phyloP scores from a whole-genome alignment of 805 yeast genomes.

The Candida piceae region DNA sequence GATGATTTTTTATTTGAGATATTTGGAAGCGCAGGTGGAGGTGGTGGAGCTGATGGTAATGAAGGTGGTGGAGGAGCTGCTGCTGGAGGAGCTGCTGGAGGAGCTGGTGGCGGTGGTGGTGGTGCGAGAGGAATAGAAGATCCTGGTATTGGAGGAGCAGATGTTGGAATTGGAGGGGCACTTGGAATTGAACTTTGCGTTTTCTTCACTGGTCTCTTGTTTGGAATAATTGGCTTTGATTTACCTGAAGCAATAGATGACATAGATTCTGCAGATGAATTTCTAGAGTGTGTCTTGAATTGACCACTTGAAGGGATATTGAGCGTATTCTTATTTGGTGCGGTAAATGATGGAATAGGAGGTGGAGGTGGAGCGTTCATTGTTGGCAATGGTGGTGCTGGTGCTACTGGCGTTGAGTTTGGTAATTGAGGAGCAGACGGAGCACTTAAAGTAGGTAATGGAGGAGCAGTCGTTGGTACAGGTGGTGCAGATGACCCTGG shows the following conservation, averaged over 20 bases:
- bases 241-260: constrained; percentile 11
- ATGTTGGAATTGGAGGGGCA: constrained; percentile 20
- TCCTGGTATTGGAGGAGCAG: constrained; percentile 19
- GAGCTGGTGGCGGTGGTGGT: constrained; percentile 4
- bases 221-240: constrained; percentile 13
- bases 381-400: constrained; percentile 1
- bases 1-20: constrained; percentile 8
- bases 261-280: constrained; percentile 9
- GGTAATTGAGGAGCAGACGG: neutral
- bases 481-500: constrained; percentile 6
- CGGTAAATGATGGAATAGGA: constrained; percentile 3
- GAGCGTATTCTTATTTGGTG: constrained; percentile 3
- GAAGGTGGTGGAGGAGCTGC: constrained; percentile 9
- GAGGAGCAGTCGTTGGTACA: constrained; percentile 3
- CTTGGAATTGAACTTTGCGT: constrained; percentile 5
- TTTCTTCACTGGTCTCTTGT: constrained; percentile 14
- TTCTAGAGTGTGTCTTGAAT: constrained; percentile 7
- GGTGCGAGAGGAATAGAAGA: constrained; percentile 17
- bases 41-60: constrained; percentile 18
- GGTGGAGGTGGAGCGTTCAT: constrained; percentile 28
- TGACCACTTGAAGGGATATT: constrained; percentile 1
- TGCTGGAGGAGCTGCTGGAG: constrained; percentile 7
- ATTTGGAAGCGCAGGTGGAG: constrained; percentile 16
- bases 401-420: constrained; percentile 3
- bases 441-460: neutral